Conservation (phyloP, 805 yeast genomes). For the Candida nemodendra region DNA sequence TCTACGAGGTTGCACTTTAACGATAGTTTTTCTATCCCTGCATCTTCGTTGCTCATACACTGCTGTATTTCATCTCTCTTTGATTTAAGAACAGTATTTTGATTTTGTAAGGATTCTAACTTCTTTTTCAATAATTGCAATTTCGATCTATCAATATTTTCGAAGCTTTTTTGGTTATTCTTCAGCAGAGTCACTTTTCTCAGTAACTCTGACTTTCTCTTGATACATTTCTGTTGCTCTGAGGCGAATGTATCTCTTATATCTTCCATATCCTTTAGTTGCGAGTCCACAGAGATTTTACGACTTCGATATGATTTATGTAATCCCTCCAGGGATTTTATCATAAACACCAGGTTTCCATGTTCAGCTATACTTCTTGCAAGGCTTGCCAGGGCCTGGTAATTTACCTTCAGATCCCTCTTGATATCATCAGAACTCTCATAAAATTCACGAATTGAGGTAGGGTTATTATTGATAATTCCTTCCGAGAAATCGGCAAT, state of each 20-base stretch:
- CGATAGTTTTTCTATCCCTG: conserved; percentile 3
- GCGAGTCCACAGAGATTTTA: conserved; percentile 19
- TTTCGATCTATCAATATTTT: conserved; percentile 8
- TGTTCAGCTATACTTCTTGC: conserved; percentile 31
- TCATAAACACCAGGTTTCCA: conserved; percentile 29
- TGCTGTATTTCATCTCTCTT: neutral
- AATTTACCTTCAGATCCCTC: conserved; percentile 26
- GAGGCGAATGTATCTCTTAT: conserved; percentile 24
- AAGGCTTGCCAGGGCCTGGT: conserved; percentile 32
- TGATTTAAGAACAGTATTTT: conserved; percentile 1
- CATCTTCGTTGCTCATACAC: neutral
- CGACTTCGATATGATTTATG: conserved; percentile 26
- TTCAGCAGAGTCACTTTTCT: conserved; percentile 15
- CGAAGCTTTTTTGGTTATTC: conserved; percentile 9
- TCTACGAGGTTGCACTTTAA: neutral
- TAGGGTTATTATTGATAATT: conserved; percentile 32
- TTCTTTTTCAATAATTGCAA: conserved; percentile 6
- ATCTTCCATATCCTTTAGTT: conserved; percentile 23
- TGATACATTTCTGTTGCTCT: conserved; percentile 25
- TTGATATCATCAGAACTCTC: conserved; percentile 25
- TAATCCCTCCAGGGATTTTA: conserved; percentile 28
- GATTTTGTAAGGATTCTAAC: conserved; percentile 1
- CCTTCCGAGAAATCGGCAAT: conserved; percentile 28
- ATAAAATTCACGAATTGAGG: conserved; percentile 32
- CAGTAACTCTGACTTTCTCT: conserved; percentile 20